phyloP scores from a whole-genome alignment of 768 basidiomycete genomes.

The Xerocomellus chrysenteron region DNA sequence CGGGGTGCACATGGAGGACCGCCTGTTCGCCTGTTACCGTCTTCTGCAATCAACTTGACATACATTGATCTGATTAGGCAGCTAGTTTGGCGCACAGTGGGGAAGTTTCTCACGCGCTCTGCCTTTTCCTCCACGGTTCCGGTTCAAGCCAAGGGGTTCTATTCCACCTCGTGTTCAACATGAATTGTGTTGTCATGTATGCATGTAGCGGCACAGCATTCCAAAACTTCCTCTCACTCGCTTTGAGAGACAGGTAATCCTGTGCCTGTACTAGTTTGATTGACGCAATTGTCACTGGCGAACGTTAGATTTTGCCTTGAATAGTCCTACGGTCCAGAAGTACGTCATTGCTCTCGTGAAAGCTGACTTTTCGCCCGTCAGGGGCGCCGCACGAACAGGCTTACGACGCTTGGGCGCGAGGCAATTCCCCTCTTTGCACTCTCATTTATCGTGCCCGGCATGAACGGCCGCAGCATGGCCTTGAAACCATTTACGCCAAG shows the following conservation, averaged over 20 bases:
- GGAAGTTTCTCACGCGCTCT: constrained; percentile 10
- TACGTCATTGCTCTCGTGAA: constrained; percentile 31
- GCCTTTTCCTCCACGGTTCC: constrained; percentile 7
- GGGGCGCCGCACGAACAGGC: constrained; percentile 4
- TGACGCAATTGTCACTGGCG: constrained; percentile 9
- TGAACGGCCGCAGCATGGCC: constrained; percentile 20
- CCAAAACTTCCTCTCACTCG: neutral
- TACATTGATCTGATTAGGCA: constrained; percentile 12
- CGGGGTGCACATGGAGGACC: neutral
- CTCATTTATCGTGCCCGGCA: constrained; percentile 12
- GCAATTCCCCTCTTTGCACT: constrained; percentile 18
- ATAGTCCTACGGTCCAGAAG: constrained; percentile 14
- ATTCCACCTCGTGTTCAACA: constrained; percentile 25
- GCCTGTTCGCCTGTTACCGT: constrained; percentile 2
- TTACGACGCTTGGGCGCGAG: constrained; percentile 18
- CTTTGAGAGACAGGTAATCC: constrained; percentile 7
- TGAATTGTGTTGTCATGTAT: constrained; percentile 10
- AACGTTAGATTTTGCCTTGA: constrained; percentile 27
- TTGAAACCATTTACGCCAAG: constrained; percentile 11
- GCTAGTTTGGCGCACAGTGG: constrained; percentile 4
- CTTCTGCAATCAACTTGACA: constrained; percentile 2
- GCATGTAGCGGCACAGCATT: constrained; percentile 17
- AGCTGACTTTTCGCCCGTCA: constrained; percentile 7
- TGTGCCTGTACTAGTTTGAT: constrained; percentile 12
- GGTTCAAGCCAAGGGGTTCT: constrained; percentile 12